Base-by-base conservation (phyloP, 2,329 filamentous ascomycete species). In the Hypomyces rosellus region DNA sequence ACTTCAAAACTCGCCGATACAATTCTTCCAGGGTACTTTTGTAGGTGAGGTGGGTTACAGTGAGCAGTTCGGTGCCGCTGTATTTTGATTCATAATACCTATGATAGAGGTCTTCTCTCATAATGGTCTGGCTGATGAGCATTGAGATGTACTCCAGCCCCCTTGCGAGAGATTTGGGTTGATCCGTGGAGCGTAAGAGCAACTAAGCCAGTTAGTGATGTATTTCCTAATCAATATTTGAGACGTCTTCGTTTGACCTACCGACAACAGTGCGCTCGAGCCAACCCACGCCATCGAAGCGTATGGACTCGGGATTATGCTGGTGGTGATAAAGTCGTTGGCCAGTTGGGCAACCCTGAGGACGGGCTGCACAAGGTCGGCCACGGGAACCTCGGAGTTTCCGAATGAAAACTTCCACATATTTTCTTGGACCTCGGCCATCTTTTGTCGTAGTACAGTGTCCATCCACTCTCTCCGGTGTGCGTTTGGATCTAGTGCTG, bases 31-130 rank as follows among this genome's bases (percentile, higher is more conserved):
- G n/a, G 5, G 18, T 22, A 5, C 11, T 14, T 11, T 43, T 48
- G 6, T 48, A 48, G 7, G 25, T 13, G 9, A 25, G 5, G 12
- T 48, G 25, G 6, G 25, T 30, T 7, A 30, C 25, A 30, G 25
- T 30, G 6, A 11, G 9, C 25, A 8, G 25, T 9, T 48, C 9
- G 9, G 7, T 15, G 3, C 15, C 43, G 3, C 14, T 15, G 14
- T 34, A 14, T 12, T 25, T 43, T 14, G 9, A 5, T 15, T 42
- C 46, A 42, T 48, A 42, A n/a, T 22, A n/a, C 14, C 46, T 36
- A 48, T 37, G 1, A 36, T 43, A 43, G 8, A 43, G 46, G 18
- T 48, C 39, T 18, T 48, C 46, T n/a, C 46, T 22, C 46, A 48
- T 48, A 18, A 30, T 39, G n/a, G 39, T 33, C 15, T 48, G 46